A percentile compares a stretch with the other conserved stretches of the same genome.
Evolutionary conservation across 352 stramenopile genomes (phyloP).

Genomic region (Phytopythium sindhum): DNA sequence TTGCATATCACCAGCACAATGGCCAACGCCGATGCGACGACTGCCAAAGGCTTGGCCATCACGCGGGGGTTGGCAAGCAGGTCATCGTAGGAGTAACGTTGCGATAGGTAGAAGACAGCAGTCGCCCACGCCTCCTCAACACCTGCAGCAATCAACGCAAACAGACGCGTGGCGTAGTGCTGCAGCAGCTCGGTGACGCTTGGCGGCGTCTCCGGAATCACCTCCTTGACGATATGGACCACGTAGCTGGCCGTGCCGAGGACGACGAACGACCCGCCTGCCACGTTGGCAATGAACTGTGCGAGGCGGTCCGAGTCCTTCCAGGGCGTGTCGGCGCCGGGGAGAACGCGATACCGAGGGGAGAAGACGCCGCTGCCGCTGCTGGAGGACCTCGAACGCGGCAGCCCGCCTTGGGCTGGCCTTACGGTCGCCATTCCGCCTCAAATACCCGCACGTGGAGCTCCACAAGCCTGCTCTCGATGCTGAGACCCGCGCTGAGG

Average conservation of each 20-base stretch:
- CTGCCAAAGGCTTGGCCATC: conserved; percentile 28
- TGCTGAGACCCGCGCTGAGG: background rate
- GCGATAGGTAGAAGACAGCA: conserved; percentile 9
- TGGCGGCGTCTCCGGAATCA: conserved; percentile 26
- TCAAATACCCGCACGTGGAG: background rate
- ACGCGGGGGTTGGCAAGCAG: conserved; percentile 35
- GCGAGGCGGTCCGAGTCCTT: conserved; percentile 60
- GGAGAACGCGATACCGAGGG: conserved; percentile 1
- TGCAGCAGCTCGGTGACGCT: conserved; percentile 24
- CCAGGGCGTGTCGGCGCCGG: conserved; percentile 29
- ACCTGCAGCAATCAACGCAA: background rate
- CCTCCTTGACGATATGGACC: conserved; percentile 19
- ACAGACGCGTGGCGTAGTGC: conserved; percentile 2
- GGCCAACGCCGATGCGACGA: conserved; percentile 12
- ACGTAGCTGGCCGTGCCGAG: conserved; percentile 35
- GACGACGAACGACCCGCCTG: conserved; percentile 46
- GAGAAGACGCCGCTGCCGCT: background rate
- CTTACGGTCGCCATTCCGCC: background rate
- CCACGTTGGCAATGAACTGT: conserved; percentile 61
- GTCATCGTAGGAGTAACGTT: conserved; percentile 18
- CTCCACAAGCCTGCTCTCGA: background rate
- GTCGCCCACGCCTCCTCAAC: conserved; percentile 21
- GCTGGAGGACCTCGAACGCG: background rate
- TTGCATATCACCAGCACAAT: conserved; percentile 34
- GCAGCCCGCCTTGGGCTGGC: background rate